Evolutionary conservation across 495 filamentous ascomycete species (phyloP).

Genomic region (Sphaerosporella brunnea): DNA sequence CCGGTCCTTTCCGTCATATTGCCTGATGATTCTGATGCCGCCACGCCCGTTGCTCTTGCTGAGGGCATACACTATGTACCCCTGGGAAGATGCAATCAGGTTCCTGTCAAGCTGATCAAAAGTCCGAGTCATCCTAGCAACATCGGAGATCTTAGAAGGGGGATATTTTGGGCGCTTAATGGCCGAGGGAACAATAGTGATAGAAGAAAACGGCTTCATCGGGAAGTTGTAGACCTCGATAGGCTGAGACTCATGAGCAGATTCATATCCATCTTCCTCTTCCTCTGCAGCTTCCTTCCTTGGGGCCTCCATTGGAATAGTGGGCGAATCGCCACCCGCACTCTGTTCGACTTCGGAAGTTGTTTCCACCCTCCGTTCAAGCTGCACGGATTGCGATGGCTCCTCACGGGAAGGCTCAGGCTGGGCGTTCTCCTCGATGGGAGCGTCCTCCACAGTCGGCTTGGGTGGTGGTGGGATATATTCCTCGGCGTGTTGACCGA

Average conservation of each 20-base stretch:
- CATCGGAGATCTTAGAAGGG: slow-evolving; percentile 30
- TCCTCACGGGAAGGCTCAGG: not conserved
- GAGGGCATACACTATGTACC: slow-evolving; percentile 84
- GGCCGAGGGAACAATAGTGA: slow-evolving; percentile 32
- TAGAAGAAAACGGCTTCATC: slow-evolving; percentile 83
- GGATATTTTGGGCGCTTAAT: slow-evolving; percentile 23
- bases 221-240: slow-evolving; percentile 86
- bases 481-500: slow-evolving; percentile 30
- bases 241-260: slow-evolving; percentile 46
- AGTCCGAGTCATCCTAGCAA: slow-evolving; percentile 85
- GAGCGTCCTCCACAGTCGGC: not conserved
- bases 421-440: not conserved
- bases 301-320: not conserved
- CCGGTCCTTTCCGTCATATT: slow-evolving; percentile 77
- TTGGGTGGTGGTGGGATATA: not conserved
- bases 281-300: slow-evolving; percentile 35
- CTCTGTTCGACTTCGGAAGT: not conserved
- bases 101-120: slow-evolving; percentile 95
- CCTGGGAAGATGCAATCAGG: slow-evolving; percentile 70
- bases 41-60: slow-evolving; percentile 51
- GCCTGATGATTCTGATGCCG: slow-evolving; percentile 77
- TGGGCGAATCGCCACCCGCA: not conserved
- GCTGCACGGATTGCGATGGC: no score
- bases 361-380: not conserved
- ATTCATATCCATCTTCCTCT: slow-evolving; percentile 44